Evolutionary conservation across 148 eudicot species (phyloP).

Genomic region (Cornus controversa): DNA sequence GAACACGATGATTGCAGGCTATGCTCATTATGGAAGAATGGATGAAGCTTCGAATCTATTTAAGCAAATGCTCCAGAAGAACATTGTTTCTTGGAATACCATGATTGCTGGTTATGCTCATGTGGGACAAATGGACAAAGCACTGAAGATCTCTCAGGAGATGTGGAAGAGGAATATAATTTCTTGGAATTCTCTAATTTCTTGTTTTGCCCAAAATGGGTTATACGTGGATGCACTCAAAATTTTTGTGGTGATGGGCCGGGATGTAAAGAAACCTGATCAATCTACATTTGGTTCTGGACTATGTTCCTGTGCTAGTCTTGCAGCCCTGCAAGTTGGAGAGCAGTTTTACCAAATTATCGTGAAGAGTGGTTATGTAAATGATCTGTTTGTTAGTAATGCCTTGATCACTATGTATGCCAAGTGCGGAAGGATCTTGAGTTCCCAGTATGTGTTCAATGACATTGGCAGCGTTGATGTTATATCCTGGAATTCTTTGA

Average conservation of each 20-base stretch:
- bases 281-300: slow-evolving; percentile 17
- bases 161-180: slow-evolving; percentile 20
- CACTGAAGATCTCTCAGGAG: slow-evolving; percentile 30
- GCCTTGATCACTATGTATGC: slow-evolving; percentile 29
- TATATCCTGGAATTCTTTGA: slow-evolving; percentile 20
- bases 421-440: slow-evolving; percentile 18
- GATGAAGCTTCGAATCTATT: slow-evolving; percentile 45
- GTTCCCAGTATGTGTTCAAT: slow-evolving; percentile 6
- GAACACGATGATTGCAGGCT: slow-evolving; percentile 58
- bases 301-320: slow-evolving; percentile 20
- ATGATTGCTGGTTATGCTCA: slow-evolving; percentile 47
- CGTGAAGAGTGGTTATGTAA: slow-evolving; percentile 18
- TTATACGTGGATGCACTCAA: slow-evolving; percentile 38
- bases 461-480: slow-evolving; percentile 11
- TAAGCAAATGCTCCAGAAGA: slow-evolving; percentile 33
- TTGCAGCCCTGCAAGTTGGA: slow-evolving; percentile 19
- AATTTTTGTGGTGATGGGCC: slow-evolving; percentile 4
- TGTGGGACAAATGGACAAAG: slow-evolving; percentile 36
- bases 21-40: slow-evolving; percentile 43
- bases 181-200: slow-evolving; percentile 21
- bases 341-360: slow-evolving; percentile 19
- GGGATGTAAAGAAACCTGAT: slow-evolving; percentile 14
- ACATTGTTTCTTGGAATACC: slow-evolving; percentile 48
- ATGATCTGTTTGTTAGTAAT: slow-evolving; percentile 13
- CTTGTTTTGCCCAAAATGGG: slow-evolving; percentile 46